A percentile compares a stretch with the other conserved stretches of the same genome.
phyloP scores from a whole-genome alignment of 164 flowering plant genomes.

The Aristolochia fimbriata region DNA sequence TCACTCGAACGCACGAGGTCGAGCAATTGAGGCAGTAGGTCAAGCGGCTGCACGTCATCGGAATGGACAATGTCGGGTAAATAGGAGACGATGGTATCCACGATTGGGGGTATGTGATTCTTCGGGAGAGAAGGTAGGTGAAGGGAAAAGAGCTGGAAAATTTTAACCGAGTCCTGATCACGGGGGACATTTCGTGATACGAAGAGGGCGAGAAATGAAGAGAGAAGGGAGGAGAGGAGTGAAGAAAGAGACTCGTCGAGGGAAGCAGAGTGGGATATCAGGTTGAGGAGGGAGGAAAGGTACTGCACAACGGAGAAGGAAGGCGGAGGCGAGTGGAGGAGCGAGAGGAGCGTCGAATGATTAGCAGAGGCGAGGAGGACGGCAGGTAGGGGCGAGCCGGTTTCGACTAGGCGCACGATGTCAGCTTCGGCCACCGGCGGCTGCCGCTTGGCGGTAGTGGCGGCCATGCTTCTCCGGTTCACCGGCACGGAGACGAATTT shows the following conservation, averaged over 20 bases:
- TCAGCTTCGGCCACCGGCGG: conserved; percentile 17
- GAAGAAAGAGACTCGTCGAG: conserved; percentile 26
- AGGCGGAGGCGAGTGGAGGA: conserved; percentile 36
- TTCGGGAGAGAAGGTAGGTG: conserved; percentile 23
- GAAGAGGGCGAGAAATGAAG: conserved; percentile 43
- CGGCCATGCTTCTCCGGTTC: conserved; percentile 1
- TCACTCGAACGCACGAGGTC: conserved; percentile 24
- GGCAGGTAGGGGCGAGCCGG: conserved; percentile 25
- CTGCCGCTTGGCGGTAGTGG: neutral
- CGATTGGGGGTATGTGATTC: conserved; percentile 11
- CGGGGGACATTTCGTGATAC: conserved; percentile 40
- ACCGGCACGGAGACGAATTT: neutral
- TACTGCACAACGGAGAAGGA: conserved; percentile 41
- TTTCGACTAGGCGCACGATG: conserved; percentile 36
- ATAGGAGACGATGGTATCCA: conserved; percentile 26
- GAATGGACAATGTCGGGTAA: conserved; percentile 18
- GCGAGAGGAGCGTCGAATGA: conserved; percentile 39
- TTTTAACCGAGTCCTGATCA: conserved; percentile 35
- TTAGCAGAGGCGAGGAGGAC: conserved; percentile 34
- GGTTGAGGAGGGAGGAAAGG: conserved; percentile 42
- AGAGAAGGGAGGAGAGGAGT: conserved; percentile 40
- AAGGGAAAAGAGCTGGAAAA: conserved; percentile 32
- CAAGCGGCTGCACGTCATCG: conserved; percentile 54
- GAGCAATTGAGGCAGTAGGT: conserved; percentile 45
- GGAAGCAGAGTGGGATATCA: conserved; percentile 30